Evolutionary conservation across 1,284 basidiomycete species (phyloP).

Genomic region (Wallemia hederae): DNA sequence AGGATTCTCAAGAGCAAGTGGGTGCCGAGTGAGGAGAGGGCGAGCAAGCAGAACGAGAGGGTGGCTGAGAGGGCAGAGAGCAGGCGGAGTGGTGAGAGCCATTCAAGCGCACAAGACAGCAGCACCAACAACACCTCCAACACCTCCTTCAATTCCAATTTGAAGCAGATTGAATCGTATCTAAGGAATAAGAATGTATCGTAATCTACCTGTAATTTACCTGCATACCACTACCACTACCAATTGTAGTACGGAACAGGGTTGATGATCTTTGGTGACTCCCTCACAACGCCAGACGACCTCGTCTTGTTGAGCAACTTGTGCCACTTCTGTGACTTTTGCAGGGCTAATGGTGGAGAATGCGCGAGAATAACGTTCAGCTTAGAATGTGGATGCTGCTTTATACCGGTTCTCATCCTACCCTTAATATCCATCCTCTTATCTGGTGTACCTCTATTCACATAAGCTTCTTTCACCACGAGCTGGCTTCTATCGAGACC

Average conservation of each 20-base stretch:
- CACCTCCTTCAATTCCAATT: neutral
- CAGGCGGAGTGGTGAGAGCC: neutral
- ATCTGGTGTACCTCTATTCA: conserved; percentile 47
- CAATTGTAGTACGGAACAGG: neutral
- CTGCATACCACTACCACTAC: too few relatives aligned
- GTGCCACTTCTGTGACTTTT: neutral
- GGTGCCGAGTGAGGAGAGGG: neutral
- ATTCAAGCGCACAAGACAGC: neutral
- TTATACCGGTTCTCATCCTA: conserved; percentile 48
- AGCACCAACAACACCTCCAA: neutral
- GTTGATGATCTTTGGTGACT: neutral
- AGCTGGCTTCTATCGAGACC: conserved; percentile 41
- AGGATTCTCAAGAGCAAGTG: neutral
- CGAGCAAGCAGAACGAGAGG: neutral
- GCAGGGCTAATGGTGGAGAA: neutral
- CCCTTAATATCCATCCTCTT: conserved; percentile 59
- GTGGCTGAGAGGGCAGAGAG: neutral
- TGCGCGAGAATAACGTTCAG: conserved; percentile 35
- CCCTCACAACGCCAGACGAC: neutral
- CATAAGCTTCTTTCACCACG: conserved; percentile 66
- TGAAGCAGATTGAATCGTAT: neutral
- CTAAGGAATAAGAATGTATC: too few relatives aligned
- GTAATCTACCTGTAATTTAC: too few relatives aligned
- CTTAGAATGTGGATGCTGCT: conserved; percentile 43
- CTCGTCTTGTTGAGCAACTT: neutral